Evolutionary conservation across 371 early-diverging fungal species (phyloP).

Genomic region (Fennellomyces sp.): DNA sequence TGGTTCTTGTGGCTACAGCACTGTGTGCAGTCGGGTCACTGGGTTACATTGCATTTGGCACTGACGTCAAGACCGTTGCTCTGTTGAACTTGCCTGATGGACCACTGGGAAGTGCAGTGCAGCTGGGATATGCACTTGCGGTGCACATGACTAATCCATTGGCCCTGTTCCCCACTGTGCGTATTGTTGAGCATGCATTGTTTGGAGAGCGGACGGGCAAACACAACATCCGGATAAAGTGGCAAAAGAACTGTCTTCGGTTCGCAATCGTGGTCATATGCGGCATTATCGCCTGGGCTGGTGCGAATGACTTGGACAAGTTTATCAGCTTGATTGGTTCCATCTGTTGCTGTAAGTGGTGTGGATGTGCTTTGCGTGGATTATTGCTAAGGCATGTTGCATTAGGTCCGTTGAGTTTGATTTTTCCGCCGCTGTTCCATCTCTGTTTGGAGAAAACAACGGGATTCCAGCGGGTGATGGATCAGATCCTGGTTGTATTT

Average conservation of each 20-base stretch:
- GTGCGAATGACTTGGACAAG: conserved; percentile 83
- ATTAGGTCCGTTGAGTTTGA: conserved; percentile 44
- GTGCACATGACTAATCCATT: conserved; percentile 88
- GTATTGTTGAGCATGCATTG: conserved; percentile 80
- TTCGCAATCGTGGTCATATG: conserved; percentile 64
- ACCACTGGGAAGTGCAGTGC: conserved; percentile 58
- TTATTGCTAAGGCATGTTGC: not conserved
- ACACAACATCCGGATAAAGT: conserved; percentile 60
- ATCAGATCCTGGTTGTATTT: conserved; percentile 65
- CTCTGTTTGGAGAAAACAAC: conserved; percentile 30
- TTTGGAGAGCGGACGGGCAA: conserved; percentile 54
- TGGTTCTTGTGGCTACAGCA: conserved; percentile 70
- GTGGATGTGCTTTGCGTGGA: not conserved
- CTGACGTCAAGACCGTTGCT: conserved; percentile 80
- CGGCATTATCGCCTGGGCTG: conserved; percentile 76
- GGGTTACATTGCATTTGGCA: conserved; percentile 87
- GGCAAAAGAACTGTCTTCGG: conserved; percentile 90
- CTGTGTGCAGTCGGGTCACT: conserved; percentile 78
- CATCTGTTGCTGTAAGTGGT: conserved; percentile 74
- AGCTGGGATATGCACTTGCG: conserved; percentile 86
- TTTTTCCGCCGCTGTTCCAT: conserved; percentile 51
- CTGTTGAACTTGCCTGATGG: conserved; percentile 80
- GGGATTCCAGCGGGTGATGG: conserved; percentile 56
- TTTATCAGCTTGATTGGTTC: conserved; percentile 91
- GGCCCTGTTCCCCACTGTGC: conserved; percentile 85